Evolutionary conservation across 169 alveolate genomes (phyloP).

Genomic region (Plasmodium sp.): DNA sequence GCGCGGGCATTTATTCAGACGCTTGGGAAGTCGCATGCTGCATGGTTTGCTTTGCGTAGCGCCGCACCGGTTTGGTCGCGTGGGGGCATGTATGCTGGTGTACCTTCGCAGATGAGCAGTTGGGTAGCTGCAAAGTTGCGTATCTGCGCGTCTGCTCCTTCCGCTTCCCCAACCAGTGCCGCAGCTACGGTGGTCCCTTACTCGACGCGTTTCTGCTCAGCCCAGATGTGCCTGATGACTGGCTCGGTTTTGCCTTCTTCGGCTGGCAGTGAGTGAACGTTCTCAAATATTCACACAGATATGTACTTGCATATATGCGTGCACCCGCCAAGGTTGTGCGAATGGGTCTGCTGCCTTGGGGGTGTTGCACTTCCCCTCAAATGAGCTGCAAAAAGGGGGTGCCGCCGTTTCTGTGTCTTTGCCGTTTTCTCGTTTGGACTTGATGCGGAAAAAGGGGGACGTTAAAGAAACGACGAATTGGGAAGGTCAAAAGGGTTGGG

Average conservation of each 20-base stretch:
- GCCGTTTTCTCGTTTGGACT: not conserved
- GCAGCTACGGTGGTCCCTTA: not conserved
- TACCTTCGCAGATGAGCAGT: not conserved
- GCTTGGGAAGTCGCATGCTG: not conserved
- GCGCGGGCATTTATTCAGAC: not conserved
- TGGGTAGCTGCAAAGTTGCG: too few relatives aligned
- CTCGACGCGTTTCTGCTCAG: not conserved
- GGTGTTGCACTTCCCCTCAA: not conserved
- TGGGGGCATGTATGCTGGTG: not conserved
- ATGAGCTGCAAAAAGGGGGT: not conserved
- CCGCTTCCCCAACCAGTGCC: not conserved
- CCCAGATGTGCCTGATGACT: not conserved
- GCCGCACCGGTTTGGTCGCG: not conserved
- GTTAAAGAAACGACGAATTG: not conserved
- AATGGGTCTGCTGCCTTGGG: not conserved
- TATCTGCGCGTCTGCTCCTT: not conserved
- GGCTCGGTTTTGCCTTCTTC: not conserved
- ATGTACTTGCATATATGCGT: not conserved
- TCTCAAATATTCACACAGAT: not conserved
- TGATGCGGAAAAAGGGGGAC: not conserved
- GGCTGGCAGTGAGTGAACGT: not conserved
- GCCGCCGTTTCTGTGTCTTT: not conserved
- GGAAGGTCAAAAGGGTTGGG: not conserved
- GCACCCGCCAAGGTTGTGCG: not conserved
- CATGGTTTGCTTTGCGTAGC: not conserved